Conservation (phyloP, 768 basidiomycete species). For the Holtermannia corniformis region DNA sequence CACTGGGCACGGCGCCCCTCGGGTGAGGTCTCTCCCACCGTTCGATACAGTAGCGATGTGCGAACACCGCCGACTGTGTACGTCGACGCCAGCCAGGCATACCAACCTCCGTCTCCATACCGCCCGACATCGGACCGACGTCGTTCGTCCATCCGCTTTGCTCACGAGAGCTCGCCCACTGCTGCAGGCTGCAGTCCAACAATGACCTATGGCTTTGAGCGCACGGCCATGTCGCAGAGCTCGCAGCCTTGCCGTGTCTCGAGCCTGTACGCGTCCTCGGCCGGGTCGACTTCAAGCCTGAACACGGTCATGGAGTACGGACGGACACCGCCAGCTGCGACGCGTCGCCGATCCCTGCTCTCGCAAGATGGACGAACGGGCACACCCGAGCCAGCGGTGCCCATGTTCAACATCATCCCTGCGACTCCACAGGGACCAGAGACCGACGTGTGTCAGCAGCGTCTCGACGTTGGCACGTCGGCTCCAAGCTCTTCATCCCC, state of each 20-base stretch:
- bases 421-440: slow-evolving; percentile 22
- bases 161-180: slow-evolving; percentile 12
- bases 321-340: not conserved
- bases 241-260: slow-evolving; percentile 9
- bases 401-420: slow-evolving; percentile 35
- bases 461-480: too few species aligned
- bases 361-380: not conserved
- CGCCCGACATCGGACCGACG: slow-evolving; percentile 24
- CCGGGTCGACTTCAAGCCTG: slow-evolving; percentile 3
- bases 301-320: slow-evolving; percentile 3
- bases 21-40: not conserved
- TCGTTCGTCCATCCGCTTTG: slow-evolving; percentile 5
- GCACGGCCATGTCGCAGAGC: not conserved
- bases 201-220: slow-evolving; percentile 5
- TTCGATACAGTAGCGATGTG: not conserved
- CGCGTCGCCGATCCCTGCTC: not conserved
- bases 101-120: slow-evolving; percentile 32
- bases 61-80: slow-evolving; percentile 32
- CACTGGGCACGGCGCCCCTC: slow-evolving; percentile 4
- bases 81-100: slow-evolving; percentile 21
- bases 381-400: slow-evolving; percentile 11
- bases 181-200: too few species aligned
- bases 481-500: too few species aligned
- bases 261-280: not conserved
- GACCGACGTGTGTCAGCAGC: too few species aligned